Evolutionary conservation across 257 asterid genomes (phyloP), one percentile per base, ranked within the genome.

Genomic region (Capsicum rhomboideum): DNA sequence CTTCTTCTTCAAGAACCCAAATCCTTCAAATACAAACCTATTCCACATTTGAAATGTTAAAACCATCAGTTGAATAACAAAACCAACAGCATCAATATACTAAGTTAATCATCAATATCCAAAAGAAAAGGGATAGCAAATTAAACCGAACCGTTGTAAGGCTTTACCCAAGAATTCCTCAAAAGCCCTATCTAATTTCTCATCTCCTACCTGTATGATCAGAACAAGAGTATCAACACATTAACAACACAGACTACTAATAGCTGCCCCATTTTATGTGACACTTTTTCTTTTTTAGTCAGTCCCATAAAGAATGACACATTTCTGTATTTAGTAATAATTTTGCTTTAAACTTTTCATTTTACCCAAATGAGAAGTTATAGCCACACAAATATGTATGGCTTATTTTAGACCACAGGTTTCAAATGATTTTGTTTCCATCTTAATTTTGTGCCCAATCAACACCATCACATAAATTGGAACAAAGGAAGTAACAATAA

Each of bases 1-100:
- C 92, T 87, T 87, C 87, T 85, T 86, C 91, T 74, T 90, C 93
- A 71, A 83, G 79, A 69, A 84, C 80, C 90, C 89, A 79, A 87
- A 87, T 74, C 61, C 86, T 58, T 80, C 85, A 31, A n/a, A 84
- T 16, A 83, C 68, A 69, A 85, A 84, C 90, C 87, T 86, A 87
- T 84, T 88, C 88, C 89, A 88, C 86, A 58, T 55, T 66, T 50
- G 75, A 84, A 81, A 67, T 37, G 86, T 84, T 88, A 88, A 84
- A 89, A 53, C 71, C 84, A 84, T 72, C 84, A 83, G 84, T 82
- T 55, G 82, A 78, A 82, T 49, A 87, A 78, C 66, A 82, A 84
- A 83, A 74, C 66, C 29, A 82, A 50, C 52, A 46, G 46, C 11
- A 80, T 59, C 55, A 28, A 8, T 44, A 46, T 20, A 10, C 80